Evolutionary conservation across 768 basidiomycete genomes (phyloP).

Genomic region (Russula emetica): DNA sequence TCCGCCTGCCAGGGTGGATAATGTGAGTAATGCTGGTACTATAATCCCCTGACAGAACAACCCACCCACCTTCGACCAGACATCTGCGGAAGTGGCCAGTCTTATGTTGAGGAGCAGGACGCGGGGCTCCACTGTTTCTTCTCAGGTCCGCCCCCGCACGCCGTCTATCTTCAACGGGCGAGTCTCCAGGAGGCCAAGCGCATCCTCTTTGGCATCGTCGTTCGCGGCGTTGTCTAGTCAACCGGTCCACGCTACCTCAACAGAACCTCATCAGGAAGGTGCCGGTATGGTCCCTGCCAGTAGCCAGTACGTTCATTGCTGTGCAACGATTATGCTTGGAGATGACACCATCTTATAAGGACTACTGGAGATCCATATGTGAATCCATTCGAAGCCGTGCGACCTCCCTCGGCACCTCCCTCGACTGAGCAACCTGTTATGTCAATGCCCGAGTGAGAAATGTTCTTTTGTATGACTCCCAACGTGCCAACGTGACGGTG

Average conservation of each 20-base stretch:
- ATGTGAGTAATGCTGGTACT: conserved; percentile 3
- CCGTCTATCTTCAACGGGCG: conserved; percentile 21
- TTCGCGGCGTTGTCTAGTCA: conserved; percentile 6
- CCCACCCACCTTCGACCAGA: conserved; percentile 1
- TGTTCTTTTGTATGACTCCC: background rate
- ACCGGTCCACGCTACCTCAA: background rate
- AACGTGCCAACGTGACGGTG: background rate
- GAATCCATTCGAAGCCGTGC: conserved; percentile 13
- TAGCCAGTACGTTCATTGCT: conserved; percentile 11
- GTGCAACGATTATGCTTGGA: background rate
- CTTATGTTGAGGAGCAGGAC: conserved; percentile 20
- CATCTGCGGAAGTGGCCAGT: conserved; percentile 9
- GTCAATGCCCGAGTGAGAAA: conserved; percentile 16
- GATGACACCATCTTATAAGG: conserved; percentile 5
- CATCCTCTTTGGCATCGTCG: conserved; percentile 22
- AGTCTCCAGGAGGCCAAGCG: conserved; percentile 22
- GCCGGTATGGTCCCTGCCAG: background rate
- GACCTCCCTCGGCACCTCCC: conserved; percentile 6
- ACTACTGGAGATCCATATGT: conserved; percentile 5
- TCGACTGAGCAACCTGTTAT: conserved; percentile 1
- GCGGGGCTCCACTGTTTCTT: conserved; percentile 27
- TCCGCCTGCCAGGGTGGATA: background rate
- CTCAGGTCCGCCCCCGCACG: conserved; percentile 25
- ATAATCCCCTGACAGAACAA: conserved; percentile 15
- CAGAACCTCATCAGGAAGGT: conserved; percentile 15